phyloP scores from a whole-genome alignment of 306 rosid species.

The Mimosa bimucronata region DNA sequence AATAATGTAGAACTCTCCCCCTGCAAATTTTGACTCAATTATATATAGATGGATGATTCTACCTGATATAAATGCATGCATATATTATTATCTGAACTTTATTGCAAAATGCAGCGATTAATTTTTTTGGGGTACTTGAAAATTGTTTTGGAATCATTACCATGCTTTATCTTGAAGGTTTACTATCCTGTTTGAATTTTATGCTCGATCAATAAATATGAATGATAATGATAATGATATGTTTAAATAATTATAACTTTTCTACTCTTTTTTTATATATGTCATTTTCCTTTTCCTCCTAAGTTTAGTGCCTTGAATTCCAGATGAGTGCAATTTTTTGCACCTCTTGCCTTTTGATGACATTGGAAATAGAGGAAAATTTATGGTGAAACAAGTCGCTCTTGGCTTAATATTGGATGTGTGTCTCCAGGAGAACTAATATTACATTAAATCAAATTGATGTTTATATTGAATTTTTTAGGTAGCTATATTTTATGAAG shows the following conservation, averaged over 20 bases:
- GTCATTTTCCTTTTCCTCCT: background rate
- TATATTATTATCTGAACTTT: background rate
- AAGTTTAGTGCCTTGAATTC: background rate
- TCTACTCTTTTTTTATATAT: background rate
- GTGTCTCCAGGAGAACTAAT: background rate
- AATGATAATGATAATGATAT: background rate
- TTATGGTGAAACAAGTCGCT: background rate
- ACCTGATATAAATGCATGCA: background rate
- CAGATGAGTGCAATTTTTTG: background rate
- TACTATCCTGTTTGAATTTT: background rate
- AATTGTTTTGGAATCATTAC: background rate
- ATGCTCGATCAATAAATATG: background rate
- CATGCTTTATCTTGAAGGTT: background rate
- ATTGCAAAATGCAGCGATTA: background rate
- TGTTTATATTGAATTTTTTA: background rate
- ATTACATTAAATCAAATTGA: constrained; percentile 8
- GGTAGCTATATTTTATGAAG: background rate
- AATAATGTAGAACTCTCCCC: background rate
- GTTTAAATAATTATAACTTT: background rate
- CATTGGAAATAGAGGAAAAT: background rate
- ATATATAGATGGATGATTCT: background rate
- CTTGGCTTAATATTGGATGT: constrained; percentile 18
- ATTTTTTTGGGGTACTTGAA: background rate
- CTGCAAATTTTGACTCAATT: background rate
- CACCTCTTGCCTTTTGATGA: background rate